Base-by-base conservation (phyloP, 2,329 filamentous ascomycete species). In the Neopestalotiopsis rosae region DNA sequence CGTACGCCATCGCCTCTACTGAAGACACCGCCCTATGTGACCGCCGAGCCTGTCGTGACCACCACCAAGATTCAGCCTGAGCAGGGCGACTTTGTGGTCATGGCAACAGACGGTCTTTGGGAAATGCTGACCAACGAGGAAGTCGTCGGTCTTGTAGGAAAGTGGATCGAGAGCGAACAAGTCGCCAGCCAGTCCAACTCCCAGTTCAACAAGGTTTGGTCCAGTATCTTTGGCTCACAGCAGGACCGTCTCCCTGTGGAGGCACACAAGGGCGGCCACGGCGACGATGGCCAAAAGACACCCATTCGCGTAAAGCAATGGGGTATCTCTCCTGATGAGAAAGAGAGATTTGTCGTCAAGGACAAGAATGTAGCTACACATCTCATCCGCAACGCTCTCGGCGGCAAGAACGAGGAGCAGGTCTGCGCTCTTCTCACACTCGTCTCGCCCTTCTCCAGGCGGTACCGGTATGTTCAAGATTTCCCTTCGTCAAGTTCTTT, bases 81-180 rank as follows among this genome's bases (percentile, higher is more conserved):
- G 67, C 93, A 93, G 71, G 95, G 95, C 61, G 96, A 99, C 78
- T 99, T 99, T 76, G 86, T 99, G 13, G 95, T 99, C 71, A 91
- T 99, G 86, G 96, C 96, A 28, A 98, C 96, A 0, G 96, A 99
- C 78, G 96, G 96, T 4, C 87, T 99, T 0, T 99, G 96, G 96
- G 96, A 99, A 82, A 98, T 98, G 96, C 87, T 99, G 71, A 98
- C 94, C 62, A 99, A 98, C 76, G 96, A 99, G 78, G 96, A 99
- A 83, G 96, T 98, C 1, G 93, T 99, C 65, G 96, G 96, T 0
- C 89, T 99, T 2, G 96, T 99, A 4, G 97, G 95, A 17, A 94
- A 97, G 80, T 99, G 96, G 96, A 90, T 99, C 62, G 96, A 99
- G 79, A 90, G 89, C 28, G 59, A 62, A 34, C 92, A 98, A 78